These are phyloP conservation scores for Eleusine coracana DNA, from an alignment of 176 grass and related monocot genomes.

Conservation along the genomic window DNA sequence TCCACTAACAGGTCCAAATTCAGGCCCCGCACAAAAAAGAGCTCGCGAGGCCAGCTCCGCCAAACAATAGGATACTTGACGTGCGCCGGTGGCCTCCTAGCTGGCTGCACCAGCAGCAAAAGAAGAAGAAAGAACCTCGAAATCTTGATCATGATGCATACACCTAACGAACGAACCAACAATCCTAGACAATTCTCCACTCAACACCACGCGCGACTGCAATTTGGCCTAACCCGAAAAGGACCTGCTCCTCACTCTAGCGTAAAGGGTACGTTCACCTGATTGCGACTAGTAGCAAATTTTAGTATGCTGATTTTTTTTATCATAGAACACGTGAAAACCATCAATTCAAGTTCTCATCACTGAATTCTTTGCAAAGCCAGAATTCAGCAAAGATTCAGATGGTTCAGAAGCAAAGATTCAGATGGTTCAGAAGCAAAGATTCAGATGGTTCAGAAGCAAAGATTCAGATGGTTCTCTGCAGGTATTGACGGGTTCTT, in stretches of 20 bases:
- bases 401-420: too few species aligned
- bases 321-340: not conserved
- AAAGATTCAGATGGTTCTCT: too few species aligned
- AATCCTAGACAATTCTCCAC: not conserved
- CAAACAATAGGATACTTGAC: too few species aligned
- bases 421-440: too few species aligned
- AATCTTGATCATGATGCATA: conserved; percentile 6
- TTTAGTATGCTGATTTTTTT: not conserved
- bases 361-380: not conserved
- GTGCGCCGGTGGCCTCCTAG: not conserved
- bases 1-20: too few species aligned
- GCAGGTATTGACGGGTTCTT: too few species aligned
- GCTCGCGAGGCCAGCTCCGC: too few species aligned
- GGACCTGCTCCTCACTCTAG: too few species aligned
- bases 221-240: conserved; percentile 7
- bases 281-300: not conserved
- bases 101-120: conserved; percentile 22
- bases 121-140: too few species aligned
- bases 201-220: not conserved
- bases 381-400: too few species aligned
- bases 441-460: too few species aligned
- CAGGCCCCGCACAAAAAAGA: too few species aligned
- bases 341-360: not conserved
- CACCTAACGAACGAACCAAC: not conserved
- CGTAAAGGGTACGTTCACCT: not conserved